Percentiles rank a stretch among this genome's conserved stretches.
Conservation (phyloP, 768 basidiomycete species). For the Lactarius tabidus region DNA sequence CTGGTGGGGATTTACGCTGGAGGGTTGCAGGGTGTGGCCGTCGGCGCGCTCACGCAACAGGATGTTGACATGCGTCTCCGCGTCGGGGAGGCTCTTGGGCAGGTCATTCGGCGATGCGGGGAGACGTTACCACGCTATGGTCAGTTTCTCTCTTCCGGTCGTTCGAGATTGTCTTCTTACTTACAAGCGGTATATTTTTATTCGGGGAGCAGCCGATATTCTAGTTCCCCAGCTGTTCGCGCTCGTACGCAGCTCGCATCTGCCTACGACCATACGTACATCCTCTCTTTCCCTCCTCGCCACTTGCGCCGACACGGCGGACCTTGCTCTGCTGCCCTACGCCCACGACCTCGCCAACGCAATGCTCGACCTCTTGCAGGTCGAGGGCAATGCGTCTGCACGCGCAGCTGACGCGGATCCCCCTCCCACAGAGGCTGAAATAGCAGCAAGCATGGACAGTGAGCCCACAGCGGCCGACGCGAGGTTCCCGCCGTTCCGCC, state of each 20-base stretch:
- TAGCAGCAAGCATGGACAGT: constrained; percentile 42
- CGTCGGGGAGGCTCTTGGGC: constrained; percentile 80
- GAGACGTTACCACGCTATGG: constrained; percentile 65
- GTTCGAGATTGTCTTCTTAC: constrained; percentile 22
- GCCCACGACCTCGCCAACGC: constrained; percentile 54
- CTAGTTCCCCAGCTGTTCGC: constrained; percentile 70
- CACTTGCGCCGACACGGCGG: constrained; percentile 62
- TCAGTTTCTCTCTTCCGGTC: constrained; percentile 33
- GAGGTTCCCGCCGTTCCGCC: constrained; percentile 75
- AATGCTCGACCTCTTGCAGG: constrained; percentile 74
- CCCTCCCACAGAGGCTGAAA: constrained; percentile 1
- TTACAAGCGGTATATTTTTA: constrained; percentile 1
- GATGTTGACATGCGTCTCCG: constrained; percentile 74
- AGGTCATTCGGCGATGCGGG: constrained; percentile 71
- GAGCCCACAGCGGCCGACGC: constrained; percentile 56
- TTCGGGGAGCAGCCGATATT: constrained; percentile 48
- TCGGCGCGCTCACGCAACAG: constrained; percentile 43
- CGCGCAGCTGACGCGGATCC: constrained; percentile 27
- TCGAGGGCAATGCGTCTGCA: constrained; percentile 42
- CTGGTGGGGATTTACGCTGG: constrained; percentile 66
- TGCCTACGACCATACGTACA: constrained; percentile 70
- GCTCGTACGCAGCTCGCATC: constrained; percentile 51
- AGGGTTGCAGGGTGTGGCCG: constrained; percentile 48
- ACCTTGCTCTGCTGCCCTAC: constrained; percentile 61
- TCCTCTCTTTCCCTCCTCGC: constrained; percentile 70